A percentile compares a stretch with the other conserved stretches of the same genome.
phyloP scores from a whole-genome alignment of 2,329 filamentous ascomycete genomes.

The Xylaria sp. region DNA sequence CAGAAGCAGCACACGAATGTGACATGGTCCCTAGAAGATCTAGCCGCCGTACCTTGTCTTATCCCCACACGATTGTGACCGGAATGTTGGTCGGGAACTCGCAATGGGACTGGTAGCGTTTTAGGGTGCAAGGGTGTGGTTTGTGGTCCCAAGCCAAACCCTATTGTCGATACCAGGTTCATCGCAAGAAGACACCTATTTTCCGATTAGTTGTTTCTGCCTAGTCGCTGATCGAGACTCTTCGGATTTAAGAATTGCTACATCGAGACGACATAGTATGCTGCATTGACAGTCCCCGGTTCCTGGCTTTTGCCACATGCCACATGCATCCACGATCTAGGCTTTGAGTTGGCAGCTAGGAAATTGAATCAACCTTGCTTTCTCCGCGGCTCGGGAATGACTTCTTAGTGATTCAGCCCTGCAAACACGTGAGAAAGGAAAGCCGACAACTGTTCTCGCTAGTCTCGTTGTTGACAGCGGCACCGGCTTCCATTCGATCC shows the following conservation, averaged over 20 bases:
- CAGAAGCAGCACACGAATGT: conserved; percentile 17
- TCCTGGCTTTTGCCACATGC: neutral
- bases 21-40: conserved; percentile 1
- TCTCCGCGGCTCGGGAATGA: neutral
- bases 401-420: conserved; percentile 12
- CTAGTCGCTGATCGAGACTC: neutral
- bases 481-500: conserved; percentile 4
- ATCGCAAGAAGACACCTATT: conserved; percentile 1
- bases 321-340: neutral
- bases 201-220: conserved; percentile 6
- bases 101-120: conserved; percentile 3
- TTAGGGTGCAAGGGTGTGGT: neutral
- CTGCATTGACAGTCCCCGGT: neutral
- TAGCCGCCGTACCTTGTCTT: conserved; percentile 5
- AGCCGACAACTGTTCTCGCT: neutral
- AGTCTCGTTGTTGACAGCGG: neutral
- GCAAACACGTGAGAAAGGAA: conserved; percentile 5
- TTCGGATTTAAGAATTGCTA: conserved; percentile 21
- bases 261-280: conserved; percentile 1
- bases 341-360: neutral
- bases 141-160: neutral
- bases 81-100: neutral
- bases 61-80: conserved; percentile 5
- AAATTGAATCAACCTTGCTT: neutral
- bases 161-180: conserved; percentile 3